Evolutionary conservation across 192 early-diverging fungal genomes (phyloP).

Genomic region (Rhizoclosmatium sp.): DNA sequence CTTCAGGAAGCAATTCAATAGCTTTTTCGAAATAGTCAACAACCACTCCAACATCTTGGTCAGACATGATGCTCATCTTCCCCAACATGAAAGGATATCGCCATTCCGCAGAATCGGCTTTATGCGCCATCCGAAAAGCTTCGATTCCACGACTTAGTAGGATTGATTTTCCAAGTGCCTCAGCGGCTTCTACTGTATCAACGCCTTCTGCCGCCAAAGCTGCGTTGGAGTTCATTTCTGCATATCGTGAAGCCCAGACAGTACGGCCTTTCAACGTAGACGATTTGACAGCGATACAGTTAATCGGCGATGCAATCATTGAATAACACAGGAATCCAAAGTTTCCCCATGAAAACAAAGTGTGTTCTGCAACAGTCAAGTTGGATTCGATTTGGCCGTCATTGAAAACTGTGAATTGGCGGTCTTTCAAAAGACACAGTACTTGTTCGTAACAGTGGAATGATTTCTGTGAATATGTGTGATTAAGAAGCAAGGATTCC

Average conservation of each 20-base stretch:
- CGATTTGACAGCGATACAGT: constrained; percentile 31
- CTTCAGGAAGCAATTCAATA: constrained; percentile 40
- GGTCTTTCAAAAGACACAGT: constrained; percentile 13
- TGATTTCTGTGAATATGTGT: constrained; percentile 52
- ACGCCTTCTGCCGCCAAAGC: neutral
- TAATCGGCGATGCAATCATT: constrained; percentile 43
- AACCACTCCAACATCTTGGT: neutral
- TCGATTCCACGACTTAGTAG: constrained; percentile 12
- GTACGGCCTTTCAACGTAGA: neutral
- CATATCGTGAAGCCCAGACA: constrained; percentile 20
- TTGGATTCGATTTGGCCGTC: constrained; percentile 6
- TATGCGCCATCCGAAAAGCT: constrained; percentile 38
- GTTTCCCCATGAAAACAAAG: constrained; percentile 44
- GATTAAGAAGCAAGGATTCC: neutral
- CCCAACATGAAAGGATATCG: constrained; percentile 45
- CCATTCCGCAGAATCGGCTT: constrained; percentile 41
- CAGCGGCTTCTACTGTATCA: neutral
- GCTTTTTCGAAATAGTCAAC: constrained; percentile 26
- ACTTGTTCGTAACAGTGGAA: constrained; percentile 72
- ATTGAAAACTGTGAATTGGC: constrained; percentile 7
- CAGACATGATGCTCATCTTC: constrained; percentile 37
- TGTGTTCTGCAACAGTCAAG: constrained; percentile 1
- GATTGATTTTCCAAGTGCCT: neutral
- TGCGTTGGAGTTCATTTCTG: neutral
- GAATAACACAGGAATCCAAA: constrained; percentile 49